Base-by-base conservation (phyloP, 306 rosid species). In the Dryas alaskensis region DNA sequence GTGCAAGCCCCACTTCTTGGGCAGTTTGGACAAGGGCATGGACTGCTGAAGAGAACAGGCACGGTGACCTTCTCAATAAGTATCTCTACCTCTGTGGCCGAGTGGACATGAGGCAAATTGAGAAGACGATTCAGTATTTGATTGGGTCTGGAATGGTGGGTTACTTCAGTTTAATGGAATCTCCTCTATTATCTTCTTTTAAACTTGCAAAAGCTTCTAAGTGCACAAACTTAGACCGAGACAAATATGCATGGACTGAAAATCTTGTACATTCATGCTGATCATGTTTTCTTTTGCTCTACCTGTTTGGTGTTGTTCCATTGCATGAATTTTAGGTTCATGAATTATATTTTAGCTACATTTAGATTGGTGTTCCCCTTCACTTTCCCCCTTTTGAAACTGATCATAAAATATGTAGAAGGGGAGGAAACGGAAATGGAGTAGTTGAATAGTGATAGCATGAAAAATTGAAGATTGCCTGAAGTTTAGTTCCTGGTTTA, bases 21-120 rank as follows among this genome's bases (percentile, higher is more conserved):
- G 98, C 91, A 44, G 4, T 90, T 80, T 92, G 98, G 98, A 90
- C 92, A n/a, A 90, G 98, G 87, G 94, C 98, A 27, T 92, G 98
- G 98, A 92, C 98, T 69, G 98, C 98, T 67, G 98, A 92, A 72
- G 98, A 92, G 80, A 92, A 92, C 80, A 81, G 98, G 76, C 98
- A 92, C 5, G 98, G 98, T 61, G 98, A 92, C 83, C 89, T 92
- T 60, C 98, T 92, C 65, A 92, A 90, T 69, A 92, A 92, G 83
- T 92, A 92, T 83, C 98, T 92, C 62, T 92, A 92, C 88, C 86
- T 92, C 71, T 68, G 78, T 27, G 98, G 98, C 40, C 91, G 98
- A 63, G 98, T 92, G 44, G 98, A 92, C 84, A 87, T 92, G 98
- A 85, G 75, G 81, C 96, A 92, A 81, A 88, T 92, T 80, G 96